Percentiles rank a stretch among this genome's conserved stretches.
Conservation (phyloP, 495 filamentous ascomycete genomes). For the Staphylotrichum longicolle region DNA sequence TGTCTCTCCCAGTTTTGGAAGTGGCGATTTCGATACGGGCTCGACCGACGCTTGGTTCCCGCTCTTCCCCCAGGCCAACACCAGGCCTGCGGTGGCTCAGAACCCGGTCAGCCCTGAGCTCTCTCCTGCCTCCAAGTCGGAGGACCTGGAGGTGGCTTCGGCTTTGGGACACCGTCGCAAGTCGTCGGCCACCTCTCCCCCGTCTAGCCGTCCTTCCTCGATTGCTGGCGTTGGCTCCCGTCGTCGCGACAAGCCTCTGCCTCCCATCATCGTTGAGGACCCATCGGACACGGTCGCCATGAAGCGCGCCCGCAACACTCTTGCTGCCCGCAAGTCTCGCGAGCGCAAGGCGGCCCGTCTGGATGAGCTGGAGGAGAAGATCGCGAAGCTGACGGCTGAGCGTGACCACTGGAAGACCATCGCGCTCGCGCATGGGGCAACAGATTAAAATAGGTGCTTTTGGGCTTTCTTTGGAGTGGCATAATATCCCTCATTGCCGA, state of each 20-base stretch:
- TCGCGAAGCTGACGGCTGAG: constrained; percentile 49
- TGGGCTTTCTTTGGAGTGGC: constrained; percentile 30
- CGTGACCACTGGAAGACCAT: constrained; percentile 59
- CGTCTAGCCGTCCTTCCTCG: constrained; percentile 59
- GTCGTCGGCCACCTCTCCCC: constrained; percentile 48
- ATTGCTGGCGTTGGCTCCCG: constrained; percentile 68
- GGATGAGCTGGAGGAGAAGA: constrained; percentile 57
- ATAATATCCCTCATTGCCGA: constrained; percentile 33
- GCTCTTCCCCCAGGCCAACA: constrained; percentile 62
- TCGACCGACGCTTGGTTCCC: constrained; percentile 55
- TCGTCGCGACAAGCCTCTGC: constrained; percentile 73
- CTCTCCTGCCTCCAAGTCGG: constrained; percentile 46
- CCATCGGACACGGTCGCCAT: constrained; percentile 66
- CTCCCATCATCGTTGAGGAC: constrained; percentile 74
- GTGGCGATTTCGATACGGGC: constrained; percentile 46
- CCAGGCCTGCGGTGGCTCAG: constrained; percentile 11
- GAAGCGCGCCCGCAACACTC: constrained; percentile 94
- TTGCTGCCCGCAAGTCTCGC: constrained; percentile 92
- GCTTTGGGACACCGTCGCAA: constrained; percentile 39
- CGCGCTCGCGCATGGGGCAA: constrained; percentile 44
- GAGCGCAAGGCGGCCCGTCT: constrained; percentile 73
- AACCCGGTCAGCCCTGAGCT: constrained; percentile 33
- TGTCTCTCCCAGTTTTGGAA: constrained; percentile 67
- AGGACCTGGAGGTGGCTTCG: constrained; percentile 41
- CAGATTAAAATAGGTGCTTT: constrained; percentile 37